Conservation (phyloP, 306 rosid species). For the Vachellia pachyceras region DNA sequence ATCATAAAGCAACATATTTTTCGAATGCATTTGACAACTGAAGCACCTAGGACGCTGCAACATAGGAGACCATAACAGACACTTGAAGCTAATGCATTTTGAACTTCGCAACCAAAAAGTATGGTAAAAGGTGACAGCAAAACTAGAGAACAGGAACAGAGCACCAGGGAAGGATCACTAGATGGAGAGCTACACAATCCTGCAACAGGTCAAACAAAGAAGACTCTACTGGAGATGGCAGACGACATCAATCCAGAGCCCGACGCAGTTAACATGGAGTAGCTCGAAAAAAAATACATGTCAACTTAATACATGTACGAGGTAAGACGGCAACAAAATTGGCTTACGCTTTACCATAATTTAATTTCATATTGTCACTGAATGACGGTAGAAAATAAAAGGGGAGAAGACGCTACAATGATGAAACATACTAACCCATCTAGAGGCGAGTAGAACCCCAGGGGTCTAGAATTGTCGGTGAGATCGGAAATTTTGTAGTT, state of each 20-base stretch:
- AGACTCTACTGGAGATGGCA: background rate
- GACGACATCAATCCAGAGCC: background rate
- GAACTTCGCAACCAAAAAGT: background rate
- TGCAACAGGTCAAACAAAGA: constrained; percentile 6
- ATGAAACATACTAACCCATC: constrained; percentile 58
- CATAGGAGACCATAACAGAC: background rate
- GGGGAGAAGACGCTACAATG: background rate
- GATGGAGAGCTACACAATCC: background rate
- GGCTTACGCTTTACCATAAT: background rate
- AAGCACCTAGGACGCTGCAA: background rate
- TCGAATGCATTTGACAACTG: background rate
- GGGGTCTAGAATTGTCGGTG: constrained; percentile 60
- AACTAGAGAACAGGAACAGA: background rate
- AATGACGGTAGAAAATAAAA: background rate
- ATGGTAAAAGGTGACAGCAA: background rate
- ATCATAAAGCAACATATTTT: background rate
- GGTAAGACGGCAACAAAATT: background rate
- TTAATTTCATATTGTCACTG: background rate
- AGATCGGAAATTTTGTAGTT: constrained; percentile 69
- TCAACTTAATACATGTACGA: background rate
- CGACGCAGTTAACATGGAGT: background rate
- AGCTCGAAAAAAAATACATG: too few species aligned
- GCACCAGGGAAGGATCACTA: background rate
- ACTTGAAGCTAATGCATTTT: background rate
- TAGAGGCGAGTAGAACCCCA: constrained; percentile 82